phyloP scores from a whole-genome alignment of 2,329 filamentous ascomycete species.

The Arthrinium phaeospermum region DNA sequence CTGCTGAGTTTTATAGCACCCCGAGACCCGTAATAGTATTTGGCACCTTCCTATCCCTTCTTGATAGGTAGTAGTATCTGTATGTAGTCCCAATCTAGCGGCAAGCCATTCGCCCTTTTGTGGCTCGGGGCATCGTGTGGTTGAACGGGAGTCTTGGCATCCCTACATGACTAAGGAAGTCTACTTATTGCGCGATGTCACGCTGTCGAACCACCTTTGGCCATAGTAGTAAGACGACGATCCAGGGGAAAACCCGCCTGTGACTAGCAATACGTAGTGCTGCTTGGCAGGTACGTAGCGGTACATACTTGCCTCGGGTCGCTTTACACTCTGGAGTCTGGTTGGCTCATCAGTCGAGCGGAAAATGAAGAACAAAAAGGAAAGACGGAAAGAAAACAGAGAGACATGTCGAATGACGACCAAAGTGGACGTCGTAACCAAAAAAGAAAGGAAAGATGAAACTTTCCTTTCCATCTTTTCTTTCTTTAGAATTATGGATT shows the following conservation, averaged over 20 bases:
- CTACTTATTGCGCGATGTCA: not conserved
- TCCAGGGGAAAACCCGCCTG: not conserved
- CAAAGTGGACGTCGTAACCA: not conserved
- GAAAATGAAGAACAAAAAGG: not conserved
- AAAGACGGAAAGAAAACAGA: not conserved
- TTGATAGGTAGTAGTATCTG: not conserved
- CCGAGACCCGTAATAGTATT: not conserved
- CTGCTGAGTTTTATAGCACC: not conserved
- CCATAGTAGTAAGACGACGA: not conserved
- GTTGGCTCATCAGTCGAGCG: not conserved
- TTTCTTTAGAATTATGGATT: not conserved
- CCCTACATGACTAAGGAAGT: constrained; percentile 7
- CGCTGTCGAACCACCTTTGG: constrained; percentile 9
- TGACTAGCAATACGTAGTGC: not conserved
- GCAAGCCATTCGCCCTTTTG: not conserved
- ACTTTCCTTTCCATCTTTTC: not conserved
- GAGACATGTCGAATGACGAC: not conserved
- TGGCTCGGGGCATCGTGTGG: not conserved
- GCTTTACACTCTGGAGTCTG: not conserved
- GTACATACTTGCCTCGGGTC: not conserved
- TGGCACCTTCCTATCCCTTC: constrained; percentile 4
- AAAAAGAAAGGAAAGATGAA: not conserved
- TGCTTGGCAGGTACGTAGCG: not conserved
- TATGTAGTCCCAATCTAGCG: constrained; percentile 19
- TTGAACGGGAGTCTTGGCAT: not conserved